Evolutionary conservation across 805 yeast species (phyloP).

Genomic region (Monosporozyma siamensis): DNA sequence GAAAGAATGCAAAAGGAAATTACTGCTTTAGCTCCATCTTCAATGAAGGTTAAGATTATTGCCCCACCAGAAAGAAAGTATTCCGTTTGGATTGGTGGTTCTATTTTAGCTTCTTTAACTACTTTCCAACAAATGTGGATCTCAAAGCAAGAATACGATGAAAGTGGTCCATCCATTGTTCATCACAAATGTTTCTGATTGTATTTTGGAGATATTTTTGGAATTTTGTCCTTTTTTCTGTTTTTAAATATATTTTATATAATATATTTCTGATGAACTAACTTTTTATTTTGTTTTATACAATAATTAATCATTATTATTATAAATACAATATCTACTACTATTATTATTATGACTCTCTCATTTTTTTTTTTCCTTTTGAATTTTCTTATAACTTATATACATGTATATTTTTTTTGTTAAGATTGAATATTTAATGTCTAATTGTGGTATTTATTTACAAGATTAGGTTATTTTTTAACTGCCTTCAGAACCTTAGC

Average conservation of each 20-base stretch:
- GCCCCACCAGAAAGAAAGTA: constrained; percentile 99
- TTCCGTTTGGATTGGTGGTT: constrained; percentile 99
- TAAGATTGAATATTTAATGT: not conserved
- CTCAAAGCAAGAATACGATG: constrained; percentile 99
- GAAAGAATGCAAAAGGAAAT: constrained; percentile 99
- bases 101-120: constrained; percentile 94
- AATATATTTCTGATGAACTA: too few species aligned
- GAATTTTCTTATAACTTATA: not conserved
- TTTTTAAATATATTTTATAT: too few species aligned
- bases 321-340: constrained; percentile 1
- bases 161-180: constrained; percentile 99
- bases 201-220: too few species aligned
- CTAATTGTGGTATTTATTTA: too few species aligned
- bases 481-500: constrained; percentile 3
- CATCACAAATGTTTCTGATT: constrained; percentile 44
- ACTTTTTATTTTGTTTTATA: too few species aligned
- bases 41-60: constrained; percentile 98
- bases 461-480: too few species aligned
- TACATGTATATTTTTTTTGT: not conserved
- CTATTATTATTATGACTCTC: not conserved
- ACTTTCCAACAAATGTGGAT: constrained; percentile 99
- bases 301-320: not conserved
- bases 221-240: too few species aligned
- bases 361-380: not conserved
- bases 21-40: constrained; percentile 98